phyloP scores from a whole-genome alignment of 148 eudicot species.

The Euryodendron excelsum region DNA sequence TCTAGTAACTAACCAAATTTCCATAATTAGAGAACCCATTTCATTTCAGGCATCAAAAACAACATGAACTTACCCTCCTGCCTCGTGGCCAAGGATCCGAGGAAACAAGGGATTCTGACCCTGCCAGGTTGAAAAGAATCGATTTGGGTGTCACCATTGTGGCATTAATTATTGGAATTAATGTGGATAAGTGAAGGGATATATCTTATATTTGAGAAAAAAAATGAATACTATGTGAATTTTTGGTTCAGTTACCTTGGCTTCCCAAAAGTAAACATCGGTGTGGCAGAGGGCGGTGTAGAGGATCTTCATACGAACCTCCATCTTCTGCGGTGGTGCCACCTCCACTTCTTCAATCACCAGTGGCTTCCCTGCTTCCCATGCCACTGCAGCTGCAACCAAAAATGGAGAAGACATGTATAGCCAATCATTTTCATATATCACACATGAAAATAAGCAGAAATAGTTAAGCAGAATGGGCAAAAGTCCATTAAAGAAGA shows the following conservation, averaged over 20 bases:
- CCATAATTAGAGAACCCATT: neutral
- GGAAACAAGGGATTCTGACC: constrained; percentile 32
- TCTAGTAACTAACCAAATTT: no score
- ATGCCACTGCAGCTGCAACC: constrained; percentile 47
- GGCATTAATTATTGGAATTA: neutral
- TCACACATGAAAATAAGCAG: neutral
- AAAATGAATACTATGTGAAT: neutral
- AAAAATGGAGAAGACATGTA: neutral
- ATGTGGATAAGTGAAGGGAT: neutral
- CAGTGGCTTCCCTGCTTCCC: constrained; percentile 48
- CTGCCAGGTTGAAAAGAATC: constrained; percentile 18
- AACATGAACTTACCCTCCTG: constrained; percentile 37
- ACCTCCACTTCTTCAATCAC: constrained; percentile 52
- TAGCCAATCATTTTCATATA: neutral
- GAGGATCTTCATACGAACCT: constrained; percentile 35
- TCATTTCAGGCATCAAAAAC: neutral
- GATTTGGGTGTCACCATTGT: constrained; percentile 1
- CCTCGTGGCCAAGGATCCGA: constrained; percentile 51
- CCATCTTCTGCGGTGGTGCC: constrained; percentile 42
- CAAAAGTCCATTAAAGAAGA: no score
- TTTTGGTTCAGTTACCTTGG: constrained; percentile 22
- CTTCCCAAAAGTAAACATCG: constrained; percentile 41
- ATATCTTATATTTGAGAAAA: no score
- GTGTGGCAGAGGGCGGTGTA: constrained; percentile 45
- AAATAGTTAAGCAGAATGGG: neutral